Evolutionary conservation across 1,284 basidiomycete species (phyloP), one percentile per base, ranked within the genome.

Genomic region (Limonomyces culmigenus): DNA sequence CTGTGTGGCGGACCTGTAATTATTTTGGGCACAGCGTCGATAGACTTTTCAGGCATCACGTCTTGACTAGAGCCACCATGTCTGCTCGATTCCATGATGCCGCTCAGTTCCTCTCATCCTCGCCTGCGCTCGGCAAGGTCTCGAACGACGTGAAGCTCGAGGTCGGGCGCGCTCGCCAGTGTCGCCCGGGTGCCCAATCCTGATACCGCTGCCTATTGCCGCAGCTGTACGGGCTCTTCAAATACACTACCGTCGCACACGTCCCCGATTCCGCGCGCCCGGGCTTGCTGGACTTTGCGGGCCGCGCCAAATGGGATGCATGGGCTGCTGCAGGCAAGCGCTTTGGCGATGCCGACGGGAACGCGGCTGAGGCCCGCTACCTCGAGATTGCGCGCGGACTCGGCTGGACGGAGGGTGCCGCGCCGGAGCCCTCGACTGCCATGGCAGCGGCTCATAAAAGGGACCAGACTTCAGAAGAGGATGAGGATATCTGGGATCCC

Each of bases 151-250:
- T 61, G 35, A 85, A 83, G 56, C 67, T 86, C 42, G 81, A 86
- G 78, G 81, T 86, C 59, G 6, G 46, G 52, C 44, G 47, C 41
- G 42, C 45, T 41, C 38, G 48, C 41, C 33, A 32, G 36, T 38
- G 34, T 25, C 43, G 27, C 42, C n/a, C n/a, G 34, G 31, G 32
- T 37, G 38, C 33, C 30, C 32, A 38, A 30, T 50, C 52, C 53
- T 58, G 45, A 55, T 50, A 41, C 38, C 33, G 39, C 38, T 39
- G 31, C 42, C 39, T 36, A 29, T 34, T 40, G 41, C 27, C 39
- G 52, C 59, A 91, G 86, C 59, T 93, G 10, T 93, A 93, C 54
- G 83, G 81, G 29, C 59, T 89, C 39, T 93, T 71, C 74, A 92
- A 92, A 54, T 69, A 63, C 50, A 53, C 84, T 17, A 83, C 73